phyloP scores from a whole-genome alignment of 441 rosid genomes.

The Pelargonium fulgidum region DNA sequence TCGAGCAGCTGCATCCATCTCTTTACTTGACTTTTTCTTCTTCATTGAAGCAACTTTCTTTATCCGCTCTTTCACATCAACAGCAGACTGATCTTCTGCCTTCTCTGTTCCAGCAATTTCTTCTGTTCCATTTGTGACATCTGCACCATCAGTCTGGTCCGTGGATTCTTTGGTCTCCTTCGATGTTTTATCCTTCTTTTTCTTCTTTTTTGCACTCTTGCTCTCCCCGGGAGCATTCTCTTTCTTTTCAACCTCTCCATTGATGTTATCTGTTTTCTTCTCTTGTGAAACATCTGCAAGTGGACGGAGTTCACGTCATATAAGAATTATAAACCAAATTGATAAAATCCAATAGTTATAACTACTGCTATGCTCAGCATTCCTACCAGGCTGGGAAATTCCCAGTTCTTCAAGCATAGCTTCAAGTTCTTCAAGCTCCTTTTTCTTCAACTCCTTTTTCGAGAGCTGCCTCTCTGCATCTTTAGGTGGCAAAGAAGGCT shows the following conservation, averaged over 20 bases:
- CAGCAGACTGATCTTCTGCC: conserved; percentile 34
- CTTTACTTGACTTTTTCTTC: conserved; percentile 73
- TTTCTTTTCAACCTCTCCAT: conserved; percentile 35
- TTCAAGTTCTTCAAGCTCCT: conserved; percentile 73
- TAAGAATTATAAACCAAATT: too few relatives aligned
- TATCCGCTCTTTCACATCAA: conserved; percentile 58
- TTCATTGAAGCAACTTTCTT: conserved; percentile 50
- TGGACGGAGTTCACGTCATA: not conserved
- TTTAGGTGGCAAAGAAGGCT: conserved; percentile 25
- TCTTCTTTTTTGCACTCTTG: conserved; percentile 48
- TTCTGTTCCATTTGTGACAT: conserved; percentile 18
- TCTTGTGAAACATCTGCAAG: conserved; percentile 25
- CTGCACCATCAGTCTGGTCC: conserved; percentile 25
- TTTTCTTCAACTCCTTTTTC: conserved; percentile 67
- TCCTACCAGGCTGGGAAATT: too few relatives aligned
- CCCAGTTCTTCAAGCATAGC: conserved; percentile 68
- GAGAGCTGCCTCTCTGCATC: conserved; percentile 70
- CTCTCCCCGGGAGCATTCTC: conserved; percentile 42
- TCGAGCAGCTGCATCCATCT: conserved; percentile 57
- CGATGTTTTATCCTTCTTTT: conserved; percentile 42
- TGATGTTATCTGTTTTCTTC: conserved; percentile 26
- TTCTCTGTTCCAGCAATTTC: conserved; percentile 28
- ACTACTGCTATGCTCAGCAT: conserved; percentile 31
- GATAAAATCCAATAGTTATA: too few relatives aligned
- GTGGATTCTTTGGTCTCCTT: conserved; percentile 37